Conservation (phyloP, 805 yeast genomes). For the Helenozyma baotianmanensis region DNA sequence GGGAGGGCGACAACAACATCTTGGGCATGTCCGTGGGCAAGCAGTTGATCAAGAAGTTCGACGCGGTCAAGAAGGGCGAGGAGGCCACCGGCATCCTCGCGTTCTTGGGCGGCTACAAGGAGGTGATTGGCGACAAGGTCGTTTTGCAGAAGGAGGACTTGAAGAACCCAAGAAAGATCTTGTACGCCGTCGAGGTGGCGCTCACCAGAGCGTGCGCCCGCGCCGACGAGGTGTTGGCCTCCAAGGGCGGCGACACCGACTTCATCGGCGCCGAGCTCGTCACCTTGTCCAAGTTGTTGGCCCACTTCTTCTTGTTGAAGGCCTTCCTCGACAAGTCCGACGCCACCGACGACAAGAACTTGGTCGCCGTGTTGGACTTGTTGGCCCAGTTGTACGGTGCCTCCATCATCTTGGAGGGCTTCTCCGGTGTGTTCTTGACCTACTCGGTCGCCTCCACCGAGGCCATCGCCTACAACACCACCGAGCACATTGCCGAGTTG, state of each 20-base stretch:
- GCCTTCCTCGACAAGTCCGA: conserved; percentile 35
- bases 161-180: conserved; percentile 19
- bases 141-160: conserved; percentile 23
- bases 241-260: conserved; percentile 41
- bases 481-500: conserved; percentile 31
- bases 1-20: conserved; percentile 97
- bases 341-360: conserved; percentile 30
- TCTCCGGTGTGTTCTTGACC: conserved; percentile 68
- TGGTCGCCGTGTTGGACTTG: conserved; percentile 46
- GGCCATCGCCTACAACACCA: conserved; percentile 43
- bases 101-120: conserved; percentile 34
- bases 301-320: conserved; percentile 45
- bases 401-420: conserved; percentile 55
- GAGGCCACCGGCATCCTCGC: conserved; percentile 42
- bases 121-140: conserved; percentile 23
- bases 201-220: conserved; percentile 36
- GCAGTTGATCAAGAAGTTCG: conserved; percentile 54
- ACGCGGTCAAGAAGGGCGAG: conserved; percentile 38
- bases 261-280: conserved; percentile 43
- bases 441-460: conserved; percentile 51
- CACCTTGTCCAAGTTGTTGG: conserved; percentile 45
- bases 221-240: conserved; percentile 26
- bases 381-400: conserved; percentile 61
- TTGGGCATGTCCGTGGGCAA: conserved; percentile 82
- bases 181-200: conserved; percentile 27